Evolutionary conservation across 225 moss, liverwort and hornwort genomes (phyloP), one percentile per base, ranked within the genome.

Genomic region (Neckera pumila): DNA sequence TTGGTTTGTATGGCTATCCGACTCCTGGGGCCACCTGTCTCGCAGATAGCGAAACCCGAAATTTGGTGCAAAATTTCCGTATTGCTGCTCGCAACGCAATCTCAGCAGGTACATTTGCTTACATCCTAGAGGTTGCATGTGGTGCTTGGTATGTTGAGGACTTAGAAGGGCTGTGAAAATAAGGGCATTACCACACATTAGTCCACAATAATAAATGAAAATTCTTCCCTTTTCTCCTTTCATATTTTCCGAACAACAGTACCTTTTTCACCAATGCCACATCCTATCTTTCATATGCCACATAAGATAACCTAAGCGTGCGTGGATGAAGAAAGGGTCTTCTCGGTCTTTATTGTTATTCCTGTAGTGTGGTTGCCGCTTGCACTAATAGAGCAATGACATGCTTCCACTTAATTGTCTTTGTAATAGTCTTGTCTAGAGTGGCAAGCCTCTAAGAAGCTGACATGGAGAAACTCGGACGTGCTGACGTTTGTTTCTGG

Each of bases 51-150:
- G 88, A 93, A 88, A 27, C 87, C 79, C 81, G 83, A 77, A 80
- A 79, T 78, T 59, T 94, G 91, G 91, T 96, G 62, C 86, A 83
- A 33, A 87, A 92, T 13, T 97, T 97, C 75, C 95, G 94, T 30
- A n/a, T 36, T 31, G 91, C 94, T 45, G 96, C 97, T 60, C 93
- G 93, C 53, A 95, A 93, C 71, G 93, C 97, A 23, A 94, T 94
- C 20, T 87, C 84, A 81, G 95, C 91, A 87, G 96, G 96, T 89
- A 86, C 25, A 10, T 83, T 33, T 65, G 47, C 49, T 70, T 33
- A 19, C 65, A 67, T 83, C 43, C 57, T 53, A 31, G 43, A 83
- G 65, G 66, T 86, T 51, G 12, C 20, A 59, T 28, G 34, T 71
- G 60, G 58, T 84, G 27, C 67, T 75, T 85, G 78, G 9, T n/a